Base-by-base conservation (phyloP, 2,329 filamentous ascomycete species). In the Bipolaris cookei region DNA sequence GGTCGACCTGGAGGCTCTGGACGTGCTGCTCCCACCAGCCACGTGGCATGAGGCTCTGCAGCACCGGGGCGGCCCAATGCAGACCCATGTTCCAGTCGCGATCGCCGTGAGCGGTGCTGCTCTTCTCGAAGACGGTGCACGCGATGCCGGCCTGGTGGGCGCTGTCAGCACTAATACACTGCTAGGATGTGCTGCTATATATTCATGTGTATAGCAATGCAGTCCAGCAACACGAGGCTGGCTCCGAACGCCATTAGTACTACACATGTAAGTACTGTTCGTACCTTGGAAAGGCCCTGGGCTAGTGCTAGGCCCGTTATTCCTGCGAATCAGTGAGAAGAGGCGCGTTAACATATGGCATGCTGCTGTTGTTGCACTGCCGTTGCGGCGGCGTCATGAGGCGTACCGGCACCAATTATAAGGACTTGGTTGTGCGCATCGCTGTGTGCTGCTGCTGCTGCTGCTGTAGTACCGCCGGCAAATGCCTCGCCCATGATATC, bases 61-160 rank as follows among this genome's bases (percentile, higher is more conserved):
- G 75, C 1, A 78, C 79, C 0, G 82, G 78, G 6, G 88, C 78
- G 4, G 83, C 84, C 86, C 86, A 89, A 67, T 88, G 84, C 54
- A 89, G 76, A 0, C 86, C 88, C 54, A 89, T 76, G 3, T 85
- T 87, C 87, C 86, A 89, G 59, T 86, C 86, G 75, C 82, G 30
- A 80, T 82, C 54, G 72, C 76, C 39, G 37, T 64, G 58, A 32
- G 83, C 76, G 38, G 82, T 78, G 4, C 67, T 55, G 61, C 86
- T 83, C 39, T 83, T 83, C 72, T 88, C 85, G 65, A 83, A 87
- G 41, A 88, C 81, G 35, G 70, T 76, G 70, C 84, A 87, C 59
- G 56, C 38, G 49, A 77, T 69, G 5, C 70, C 69, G 16, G 69
- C 69, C 74, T 77, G 32, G 41, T 50, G 46, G 45, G 25, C 6